Base-by-base conservation (phyloP, 352 stramenopile genomes). In the Poterioochromonas sp. region DNA sequence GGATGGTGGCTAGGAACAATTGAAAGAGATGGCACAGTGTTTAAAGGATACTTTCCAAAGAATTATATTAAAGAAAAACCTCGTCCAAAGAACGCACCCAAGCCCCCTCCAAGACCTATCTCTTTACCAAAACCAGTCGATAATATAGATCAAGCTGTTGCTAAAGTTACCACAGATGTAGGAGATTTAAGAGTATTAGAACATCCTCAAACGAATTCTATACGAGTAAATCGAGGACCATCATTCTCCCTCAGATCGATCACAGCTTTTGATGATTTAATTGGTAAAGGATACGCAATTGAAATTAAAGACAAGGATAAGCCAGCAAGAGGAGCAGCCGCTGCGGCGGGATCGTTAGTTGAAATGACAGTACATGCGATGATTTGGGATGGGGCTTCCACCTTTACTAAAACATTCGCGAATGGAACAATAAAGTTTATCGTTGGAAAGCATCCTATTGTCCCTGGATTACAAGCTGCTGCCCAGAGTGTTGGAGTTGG, bases 1-100 rank as follows among this genome's bases (percentile, higher is more conserved):
- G 62, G 62, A 22, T 71, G 62, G 62, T 71, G 62, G 62, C 32
- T 44, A 8, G 62, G 62, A 22, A 15, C 26, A n/a, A 29, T n/a
- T 12, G 3, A 43, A 5, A 41, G 62, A 41, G 39, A 71, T 12
- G 62, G 32, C 11, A 29, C 2, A 15, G 15, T 71, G 15, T 11
- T 47, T 5, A 71, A n/a, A 44, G 62, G 62, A 22, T 71, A 71
- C 32, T 71, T 71, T 29, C 62, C 62, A 11, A 71, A 44, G 32
- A 71, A 71, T 71, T 71, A 71, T 29, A 29, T 71, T 29, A 71
- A 71, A 44, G 12, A 12, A 26, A 12, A 37, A 26, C 5, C 39
- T 15, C 11, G 32, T 12, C 3, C 1, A 47, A 29, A n/a, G 15
- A 15, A 5, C 2, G 62, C 62, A 8, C 62, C 62, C 15, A 8